Base-by-base conservation (phyloP, 352 stramenopile genomes). In the Elongisporangium anandrum region DNA sequence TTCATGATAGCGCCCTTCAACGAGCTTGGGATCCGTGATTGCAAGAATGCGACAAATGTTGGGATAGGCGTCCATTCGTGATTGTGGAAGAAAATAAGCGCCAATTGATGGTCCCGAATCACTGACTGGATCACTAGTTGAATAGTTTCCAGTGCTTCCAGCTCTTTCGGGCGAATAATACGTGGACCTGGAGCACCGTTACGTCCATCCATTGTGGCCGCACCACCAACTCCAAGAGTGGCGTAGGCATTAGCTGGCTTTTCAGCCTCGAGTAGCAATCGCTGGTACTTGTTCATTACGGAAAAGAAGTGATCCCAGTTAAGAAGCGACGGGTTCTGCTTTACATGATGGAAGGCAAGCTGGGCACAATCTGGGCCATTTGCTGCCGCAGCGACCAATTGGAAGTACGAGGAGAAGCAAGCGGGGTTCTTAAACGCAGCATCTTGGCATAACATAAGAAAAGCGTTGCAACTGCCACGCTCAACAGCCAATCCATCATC, bases 1-100 rank as follows among this genome's bases (percentile, higher is more conserved):
- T 91, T 92, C 86, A 95, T 95, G 50, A 95, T 73, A 39, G 82
- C 78, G 23, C 86, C 86, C 62, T 95, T 95, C 2, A 95, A 67
- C 16, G 83, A 88, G 53, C 83, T 94, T 20, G 86, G 86, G 34
- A 95, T 91, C 13, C 81, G 80, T 51, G 82, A 94, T 56, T 92
- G 86, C 45, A 95, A 47, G 59, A 95, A 91, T 15, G 83, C 74
- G 29, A 94, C 82, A 50, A 95, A 93, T 19, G 81, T 90, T 53
- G 84, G 72, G 39, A 95, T 87, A 16, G 85, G 82, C 45, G 83
- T 86, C 80, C 81, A 92, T 53, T 93, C 83, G 45, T 92, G 86
- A 60, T 92, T 92, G 72, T 94, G 82, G 68, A 93, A 91, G 60
- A 95, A 94, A 20, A 92, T 86, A 6, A 90, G 63, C 17, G 82